Conservation (phyloP, 441 rosid genomes). For the Gossypium aridum region DNA sequence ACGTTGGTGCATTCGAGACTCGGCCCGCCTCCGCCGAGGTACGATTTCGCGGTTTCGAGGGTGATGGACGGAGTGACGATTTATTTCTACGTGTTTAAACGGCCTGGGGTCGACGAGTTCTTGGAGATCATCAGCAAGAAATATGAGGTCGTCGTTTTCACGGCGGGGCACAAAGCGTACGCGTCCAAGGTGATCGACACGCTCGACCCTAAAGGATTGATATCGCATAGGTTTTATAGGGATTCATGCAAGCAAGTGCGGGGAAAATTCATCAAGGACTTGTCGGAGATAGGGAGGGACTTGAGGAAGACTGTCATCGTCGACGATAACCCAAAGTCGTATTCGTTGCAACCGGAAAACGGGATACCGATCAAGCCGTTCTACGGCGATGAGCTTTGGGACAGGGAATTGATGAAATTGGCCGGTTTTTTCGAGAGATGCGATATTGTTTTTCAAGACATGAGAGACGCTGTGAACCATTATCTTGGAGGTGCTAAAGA, state of each 20-base stretch:
- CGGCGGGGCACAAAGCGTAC: slow-evolving; percentile 73
- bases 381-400: slow-evolving; percentile 44
- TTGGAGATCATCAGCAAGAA: slow-evolving; percentile 39
- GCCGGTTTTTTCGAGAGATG: slow-evolving; percentile 48
- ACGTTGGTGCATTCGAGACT: slow-evolving; percentile 66
- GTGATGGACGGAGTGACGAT: slow-evolving; percentile 45
- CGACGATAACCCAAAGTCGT: slow-evolving; percentile 73
- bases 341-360: slow-evolving; percentile 64
- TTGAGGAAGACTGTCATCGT: slow-evolving; percentile 57
- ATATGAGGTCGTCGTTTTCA: slow-evolving; percentile 69
- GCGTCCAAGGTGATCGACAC: slow-evolving; percentile 70
- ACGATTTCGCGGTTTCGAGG: slow-evolving; percentile 62
- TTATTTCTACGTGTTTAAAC: slow-evolving; percentile 64
- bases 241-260: slow-evolving; percentile 56
- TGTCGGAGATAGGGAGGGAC: slow-evolving; percentile 53
- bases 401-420: slow-evolving; percentile 49
- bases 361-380: slow-evolving; percentile 69
- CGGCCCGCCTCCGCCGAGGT: slow-evolving; percentile 47
- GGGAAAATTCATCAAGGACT: slow-evolving; percentile 62
- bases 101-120: slow-evolving; percentile 80
- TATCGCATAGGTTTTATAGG: slow-evolving; percentile 54
- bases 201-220: slow-evolving; percentile 42
- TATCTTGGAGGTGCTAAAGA: slow-evolving; percentile 9
- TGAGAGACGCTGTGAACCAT: slow-evolving; percentile 65
- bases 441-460: slow-evolving; percentile 46